Percentiles rank a stretch among this genome's conserved stretches.
phyloP scores from a whole-genome alignment of 2,329 filamentous ascomycete species.

The Rhytidhysteron rufulum region DNA sequence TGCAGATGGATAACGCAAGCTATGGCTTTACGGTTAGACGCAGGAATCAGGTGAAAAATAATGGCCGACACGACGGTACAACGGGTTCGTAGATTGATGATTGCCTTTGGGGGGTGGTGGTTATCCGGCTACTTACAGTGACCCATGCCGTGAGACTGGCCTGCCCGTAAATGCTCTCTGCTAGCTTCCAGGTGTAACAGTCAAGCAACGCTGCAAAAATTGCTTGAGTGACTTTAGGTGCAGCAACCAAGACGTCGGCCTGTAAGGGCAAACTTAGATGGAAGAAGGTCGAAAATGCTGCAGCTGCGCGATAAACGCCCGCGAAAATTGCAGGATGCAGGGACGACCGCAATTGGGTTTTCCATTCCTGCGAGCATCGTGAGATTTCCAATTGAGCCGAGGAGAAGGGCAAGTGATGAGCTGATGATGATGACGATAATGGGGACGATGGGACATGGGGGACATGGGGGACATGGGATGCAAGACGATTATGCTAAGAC shows the following conservation, averaged over 20 bases:
- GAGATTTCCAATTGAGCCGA: constrained; percentile 18
- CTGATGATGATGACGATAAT: too few species aligned
- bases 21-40: constrained; percentile 44
- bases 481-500: too few species aligned
- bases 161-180: constrained; percentile 66
- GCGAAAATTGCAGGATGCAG: constrained; percentile 89
- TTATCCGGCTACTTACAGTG: constrained; percentile 55
- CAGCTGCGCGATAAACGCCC: constrained; percentile 62
- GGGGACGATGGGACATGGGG: too few species aligned
- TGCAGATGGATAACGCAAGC: constrained; percentile 68
- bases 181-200: constrained; percentile 83
- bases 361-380: constrained; percentile 73
- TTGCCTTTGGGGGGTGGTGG: background rate
- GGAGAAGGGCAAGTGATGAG: constrained; percentile 3
- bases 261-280: constrained; percentile 53
- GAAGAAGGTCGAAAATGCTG: constrained; percentile 54
- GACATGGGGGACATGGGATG: background rate
- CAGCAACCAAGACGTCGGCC: constrained; percentile 64
- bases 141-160: constrained; percentile 62
- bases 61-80: background rate
- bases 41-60: constrained; percentile 17
- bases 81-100: background rate
- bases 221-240: constrained; percentile 74
- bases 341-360: constrained; percentile 79
- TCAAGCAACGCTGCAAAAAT: constrained; percentile 74